Evolutionary conservation across 148 eudicot species (phyloP), one percentile per base, ranked within the genome.

Genomic region (Rhododendron williamsianum): DNA sequence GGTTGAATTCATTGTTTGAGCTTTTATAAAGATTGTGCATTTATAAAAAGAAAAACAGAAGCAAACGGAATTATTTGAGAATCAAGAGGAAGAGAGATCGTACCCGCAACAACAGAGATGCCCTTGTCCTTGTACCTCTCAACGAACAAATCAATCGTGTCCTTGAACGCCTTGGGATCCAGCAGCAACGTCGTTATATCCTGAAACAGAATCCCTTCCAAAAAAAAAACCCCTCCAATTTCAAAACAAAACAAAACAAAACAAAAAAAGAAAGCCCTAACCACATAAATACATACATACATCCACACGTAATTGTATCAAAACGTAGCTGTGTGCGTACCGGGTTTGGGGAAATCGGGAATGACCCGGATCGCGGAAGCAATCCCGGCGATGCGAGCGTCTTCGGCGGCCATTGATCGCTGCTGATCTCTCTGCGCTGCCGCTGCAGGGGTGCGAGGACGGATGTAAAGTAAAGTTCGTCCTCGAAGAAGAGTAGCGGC

Each of bases 111-210:
- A 79, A 95, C 99, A 45, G 94, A 86, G 80, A 95, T 95, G 12
- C 88, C 90, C 86, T 92, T 88, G 43, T 87, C 95, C 81, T 87
- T 94, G 87, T 96, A 96, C 78, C 99, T 91, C 92, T 95, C 99
- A 84, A 95, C 99, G 88, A 96, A 96, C 91, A 96, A 88, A 88
- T 96, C 99, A 82, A 96, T 94, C 23, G 99, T 96, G 74, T 96
- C 99, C 90, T 90, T 94, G 87, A 96, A 96, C 33, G 99, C 99
- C 86, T 89, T 89, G 38, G 94, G 97, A 91, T 96, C 98, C 83
- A 96, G 93, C 87, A 96, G 91, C 91, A 96, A 85, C 41, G 99
- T 95, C 4, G 99, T 96, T 87, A 96, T 96, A 88, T 96, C 99
- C 96, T 95, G 98, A 90, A 96, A 96, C 92, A 93, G 45, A 54